phyloP scores from a whole-genome alignment of 2,329 filamentous ascomycete genomes.

The Ceratocystis lukuohia region DNA sequence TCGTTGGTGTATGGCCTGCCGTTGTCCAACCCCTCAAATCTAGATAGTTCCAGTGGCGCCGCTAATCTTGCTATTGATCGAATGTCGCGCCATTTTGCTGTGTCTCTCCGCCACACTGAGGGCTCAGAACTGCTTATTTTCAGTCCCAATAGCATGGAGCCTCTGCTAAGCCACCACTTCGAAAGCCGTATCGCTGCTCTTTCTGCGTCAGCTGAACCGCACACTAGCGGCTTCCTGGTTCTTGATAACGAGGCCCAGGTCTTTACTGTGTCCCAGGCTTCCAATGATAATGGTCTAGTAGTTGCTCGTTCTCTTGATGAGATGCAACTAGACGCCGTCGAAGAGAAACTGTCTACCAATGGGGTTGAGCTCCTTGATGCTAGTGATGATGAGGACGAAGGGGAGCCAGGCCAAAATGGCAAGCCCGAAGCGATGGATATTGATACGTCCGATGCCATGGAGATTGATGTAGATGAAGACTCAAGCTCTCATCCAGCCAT shows the following conservation, averaged over 20 bases:
- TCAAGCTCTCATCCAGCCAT: constrained; percentile 44
- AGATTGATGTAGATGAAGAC: constrained; percentile 35
- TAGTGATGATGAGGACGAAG: constrained; percentile 32
- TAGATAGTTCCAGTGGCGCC: constrained; percentile 32
- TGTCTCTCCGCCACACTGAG: constrained; percentile 38
- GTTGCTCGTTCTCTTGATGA: constrained; percentile 44
- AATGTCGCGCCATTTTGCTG: constrained; percentile 50
- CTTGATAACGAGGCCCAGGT: constrained; percentile 66
- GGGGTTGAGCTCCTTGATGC: constrained; percentile 28
- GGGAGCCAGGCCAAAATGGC: constrained; percentile 18
- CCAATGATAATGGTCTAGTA: constrained; percentile 38
- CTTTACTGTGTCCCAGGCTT: constrained; percentile 47
- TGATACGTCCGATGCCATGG: constrained; percentile 28
- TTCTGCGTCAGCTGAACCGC: constrained; percentile 34
- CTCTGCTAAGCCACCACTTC: constrained; percentile 45
- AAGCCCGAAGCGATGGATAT: constrained; percentile 17
- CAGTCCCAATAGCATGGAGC: constrained; percentile 43
- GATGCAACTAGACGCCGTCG: constrained; percentile 34
- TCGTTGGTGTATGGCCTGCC: constrained; percentile 52
- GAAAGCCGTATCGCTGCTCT: constrained; percentile 52
- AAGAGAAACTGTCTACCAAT: constrained; percentile 23
- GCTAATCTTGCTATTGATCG: constrained; percentile 60
- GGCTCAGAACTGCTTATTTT: constrained; percentile 53
- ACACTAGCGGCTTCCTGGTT: constrained; percentile 53
- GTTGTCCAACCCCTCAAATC: constrained; percentile 33